phyloP scores from a whole-genome alignment of 768 basidiomycete species.

The Paxillus involutus region DNA sequence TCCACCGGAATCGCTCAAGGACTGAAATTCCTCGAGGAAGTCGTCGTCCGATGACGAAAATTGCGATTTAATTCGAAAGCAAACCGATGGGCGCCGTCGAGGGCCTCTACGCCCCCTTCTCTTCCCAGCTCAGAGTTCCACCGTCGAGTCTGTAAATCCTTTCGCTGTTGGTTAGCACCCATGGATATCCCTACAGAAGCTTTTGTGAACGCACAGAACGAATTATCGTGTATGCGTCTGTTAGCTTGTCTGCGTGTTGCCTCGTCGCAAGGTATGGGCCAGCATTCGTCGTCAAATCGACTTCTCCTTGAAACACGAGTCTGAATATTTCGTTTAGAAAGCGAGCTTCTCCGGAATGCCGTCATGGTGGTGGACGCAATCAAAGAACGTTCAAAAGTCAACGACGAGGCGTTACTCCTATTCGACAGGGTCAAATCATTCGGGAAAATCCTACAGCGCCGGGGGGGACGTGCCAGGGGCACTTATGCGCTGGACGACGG shows the following conservation, averaged over 20 bases:
- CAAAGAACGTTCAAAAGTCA: too few species aligned
- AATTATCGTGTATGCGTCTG: too few species aligned
- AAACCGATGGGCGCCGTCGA: conserved; percentile 14
- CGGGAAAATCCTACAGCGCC: too few species aligned
- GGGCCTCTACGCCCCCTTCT: too few species aligned
- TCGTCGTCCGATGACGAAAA: conserved; percentile 10
- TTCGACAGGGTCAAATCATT: too few species aligned
- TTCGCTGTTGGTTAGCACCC: background rate
- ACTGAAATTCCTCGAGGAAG: conserved; percentile 4
- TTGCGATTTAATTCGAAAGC: conserved; percentile 7
- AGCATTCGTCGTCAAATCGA: background rate
- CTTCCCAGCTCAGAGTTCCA: too few species aligned
- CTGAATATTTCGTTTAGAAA: conserved; percentile 4
- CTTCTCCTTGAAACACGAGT: conserved; percentile 7
- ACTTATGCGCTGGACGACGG: too few species aligned
- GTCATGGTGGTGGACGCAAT: too few species aligned
- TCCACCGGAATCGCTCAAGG: conserved; percentile 15
- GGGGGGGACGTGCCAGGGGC: too few species aligned
- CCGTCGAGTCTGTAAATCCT: too few species aligned
- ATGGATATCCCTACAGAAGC: background rate
- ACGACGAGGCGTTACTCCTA: too few species aligned
- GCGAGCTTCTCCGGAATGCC: background rate
- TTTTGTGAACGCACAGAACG: too few species aligned
- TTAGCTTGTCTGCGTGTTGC: background rate
- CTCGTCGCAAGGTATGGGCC: background rate